Base-by-base conservation (phyloP, 1,139 yeast genomes). In the Candida glucosophila region DNA sequence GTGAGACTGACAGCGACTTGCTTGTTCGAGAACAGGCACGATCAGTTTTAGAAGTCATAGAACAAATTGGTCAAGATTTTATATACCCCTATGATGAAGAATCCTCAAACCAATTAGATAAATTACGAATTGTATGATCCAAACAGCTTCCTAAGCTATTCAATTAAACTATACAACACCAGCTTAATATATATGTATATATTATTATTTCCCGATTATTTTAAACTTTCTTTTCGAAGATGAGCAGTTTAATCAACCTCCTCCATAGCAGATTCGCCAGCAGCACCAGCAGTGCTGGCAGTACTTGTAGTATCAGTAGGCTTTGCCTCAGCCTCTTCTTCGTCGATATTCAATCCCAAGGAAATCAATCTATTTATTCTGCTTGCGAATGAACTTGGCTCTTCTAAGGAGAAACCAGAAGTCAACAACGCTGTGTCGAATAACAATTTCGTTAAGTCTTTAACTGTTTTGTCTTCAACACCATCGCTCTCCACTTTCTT, bases 361-460 rank as follows among this genome's bases (percentile, higher is more conserved):
- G 97, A 83, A 53, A 90, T 88, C 67, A 90, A 79, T 68, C 97
- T 83, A 79, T 90, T 90, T 66, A 90, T 90, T 77, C 99, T 86
- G 50, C 82, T 69, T 47, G 99, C 97, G 57, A 90, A 90, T 33
- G 95, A 79, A 54, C 83, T 77, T 69, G 99, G 98, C 67, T 90
- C 99, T 50, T 90, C 98, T 56, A 90, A 76, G 41, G 96, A 68
- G 90, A 90, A 90, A 66, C 99, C 99, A 43, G 98, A 92, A 33
- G 98, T 90, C 60, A 90, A 76, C 61, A 90, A 73, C 35, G 99
- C 98, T 49, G 99, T 90, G 67, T 90, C 99, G 67, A 77, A 90
- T 61, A 92, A 73, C 60, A 90, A 75, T 46, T 93, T 83, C 44
- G 98, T 90, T 66, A 90, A 77, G 65, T 92, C 96, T 76, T 85